Evolutionary conservation across 2,329 filamentous ascomycete species (phyloP), one percentile per base, ranked within the genome.

Genomic region (Apiospora malaysiana): DNA sequence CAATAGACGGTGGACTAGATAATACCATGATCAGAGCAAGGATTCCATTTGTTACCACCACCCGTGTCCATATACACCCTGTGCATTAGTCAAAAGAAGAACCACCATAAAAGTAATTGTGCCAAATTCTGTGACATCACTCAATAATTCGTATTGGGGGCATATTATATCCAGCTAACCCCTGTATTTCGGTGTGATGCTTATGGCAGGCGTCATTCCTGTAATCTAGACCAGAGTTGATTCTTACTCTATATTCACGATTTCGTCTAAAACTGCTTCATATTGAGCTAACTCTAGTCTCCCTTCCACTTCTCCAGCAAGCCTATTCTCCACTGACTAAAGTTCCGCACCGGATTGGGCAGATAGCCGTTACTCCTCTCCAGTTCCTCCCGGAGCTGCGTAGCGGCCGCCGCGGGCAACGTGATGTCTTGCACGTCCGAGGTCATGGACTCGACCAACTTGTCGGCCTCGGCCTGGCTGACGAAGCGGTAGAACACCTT

Each of bases 281-380:
- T 40, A 18, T 10, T 23, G 18, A 12, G 1, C 46, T 51, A 69
- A 43, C 21, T 37, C 21, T 51, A 45, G 23, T 67, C 66, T 2
- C 71, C 51, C 51, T 83, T 79, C 80, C 87, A 91, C 71, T 86
- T 82, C 73, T 87, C 85, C 71, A 94, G 77, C 23, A 94, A 78
- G 1, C 90, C 91, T 6, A 94, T 89, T 37, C 86, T 85, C 91
- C 91, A 94, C n/a, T 86, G 87, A 77, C 88, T 85, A 74, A 93
- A 92, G 40, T 75, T 81, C 70, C 89, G 84, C 71, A 91, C 88
- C 10, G 82, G 82, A 0, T 74, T 77, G 1, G 92, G 91, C 10
- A 94, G 77, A 21, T 89, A 76, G 3, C 72, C 56, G 46, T 85
- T 88, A 73, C 87, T 90, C 9, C 76, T 77, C 14, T 82, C 77